A percentile compares a stretch with the other conserved stretches of the same genome.
phyloP scores from a whole-genome alignment of 1,139 yeast genomes.

The Blastobotrys apis region DNA sequence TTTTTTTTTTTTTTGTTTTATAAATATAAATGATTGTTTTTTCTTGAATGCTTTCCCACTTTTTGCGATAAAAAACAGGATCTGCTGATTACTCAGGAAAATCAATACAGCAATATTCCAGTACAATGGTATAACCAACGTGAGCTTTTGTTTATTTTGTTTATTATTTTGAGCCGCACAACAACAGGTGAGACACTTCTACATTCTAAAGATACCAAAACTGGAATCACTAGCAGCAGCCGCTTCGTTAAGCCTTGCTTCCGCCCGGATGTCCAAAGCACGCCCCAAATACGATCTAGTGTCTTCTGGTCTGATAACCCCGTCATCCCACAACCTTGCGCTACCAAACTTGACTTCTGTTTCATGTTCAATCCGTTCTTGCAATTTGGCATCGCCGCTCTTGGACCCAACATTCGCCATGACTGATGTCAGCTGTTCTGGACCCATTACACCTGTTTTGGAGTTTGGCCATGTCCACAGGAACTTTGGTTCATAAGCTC shows the following conservation, averaged over 20 bases:
- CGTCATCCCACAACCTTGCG: slow-evolving; percentile 37
- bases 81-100: too few relatives aligned
- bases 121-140: too few relatives aligned
- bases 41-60: too few relatives aligned
- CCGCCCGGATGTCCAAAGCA: slow-evolving; percentile 31
- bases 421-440: slow-evolving; percentile 36
- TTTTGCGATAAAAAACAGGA: too few relatives aligned
- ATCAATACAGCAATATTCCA: too few relatives aligned
- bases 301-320: slow-evolving; percentile 34
- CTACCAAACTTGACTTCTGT: slow-evolving; percentile 32
- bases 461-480: slow-evolving; percentile 38
- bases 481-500: slow-evolving; percentile 37
- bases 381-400: slow-evolving; percentile 26
- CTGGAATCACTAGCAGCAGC: slow-evolving; percentile 19
- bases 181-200: slow-evolving; percentile 9
- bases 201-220: slow-evolving; percentile 38
- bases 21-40: too few relatives aligned
- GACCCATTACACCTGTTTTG: slow-evolving; percentile 37
- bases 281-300: slow-evolving; percentile 35
- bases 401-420: slow-evolving; percentile 34
- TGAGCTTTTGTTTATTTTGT: too few relatives aligned
- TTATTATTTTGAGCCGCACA: too few relatives aligned
- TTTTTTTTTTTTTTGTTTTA: too few relatives aligned
- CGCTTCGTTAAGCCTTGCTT: slow-evolving; percentile 17
- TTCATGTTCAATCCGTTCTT: slow-evolving; percentile 32